Base-by-base conservation (phyloP, 805 yeast species). In the Jamesozyma piceae region DNA sequence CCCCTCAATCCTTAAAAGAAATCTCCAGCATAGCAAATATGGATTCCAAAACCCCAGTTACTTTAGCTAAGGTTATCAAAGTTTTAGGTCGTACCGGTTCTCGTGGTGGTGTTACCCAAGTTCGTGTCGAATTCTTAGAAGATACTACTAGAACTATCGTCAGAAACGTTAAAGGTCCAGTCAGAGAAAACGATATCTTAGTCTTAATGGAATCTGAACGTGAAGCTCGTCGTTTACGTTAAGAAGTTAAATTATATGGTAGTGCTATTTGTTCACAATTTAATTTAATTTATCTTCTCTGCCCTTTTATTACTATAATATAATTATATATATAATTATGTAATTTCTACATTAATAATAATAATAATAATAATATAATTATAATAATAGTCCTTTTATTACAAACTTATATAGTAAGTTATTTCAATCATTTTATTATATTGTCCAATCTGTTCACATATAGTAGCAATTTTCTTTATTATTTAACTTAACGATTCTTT, bases 31-130 rank as follows among this genome's bases (percentile, higher is more conserved):
- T n/a, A n/a, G n/a, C 39, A 48, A 56, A 43, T 42, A 60, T 62
- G 67, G 67, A 63, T 55, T 52, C 72, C 66, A 68, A 80, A 74
- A 80, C 86, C 73, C 95, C 95, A 71, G 97, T 90, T 67, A 92
- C 95, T 78, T 86, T 90, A 75, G 98, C 97, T 72, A 90, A 90
- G 80, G 98, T 90, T 70, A 87, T 87, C 76, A 92, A 90, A 80
- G 97, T 90, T 73, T 81, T 90, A 75, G 97, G 97, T 73, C 90
- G 98, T 78, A 90, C 98, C 82, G 98, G 98, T 72, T 90, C 98
- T 72, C 90, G 97, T 78, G 97, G 97, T 84, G 96, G 96, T 80
- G 95, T 86, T 74, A 86, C 95, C 75, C 95, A 86, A 75, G 95
- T 87, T 74, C 86, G 95, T 74, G 95, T 86, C 68, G 95, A 86